Base-by-base conservation (phyloP, 2,329 filamentous ascomycete species). In the Didymella segeticola region DNA sequence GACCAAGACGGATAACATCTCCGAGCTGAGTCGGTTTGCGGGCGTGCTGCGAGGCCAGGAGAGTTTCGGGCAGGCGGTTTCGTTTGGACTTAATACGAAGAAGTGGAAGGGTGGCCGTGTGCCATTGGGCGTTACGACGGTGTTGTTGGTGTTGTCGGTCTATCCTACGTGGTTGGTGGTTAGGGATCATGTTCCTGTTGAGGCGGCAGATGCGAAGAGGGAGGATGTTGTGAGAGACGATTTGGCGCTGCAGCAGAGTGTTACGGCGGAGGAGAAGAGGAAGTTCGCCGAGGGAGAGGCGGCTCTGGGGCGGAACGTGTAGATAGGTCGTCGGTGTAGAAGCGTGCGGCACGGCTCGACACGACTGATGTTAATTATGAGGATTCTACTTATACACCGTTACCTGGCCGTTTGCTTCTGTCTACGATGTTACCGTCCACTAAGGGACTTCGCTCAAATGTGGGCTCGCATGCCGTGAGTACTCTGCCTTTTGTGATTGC, bases 1-100 rank as follows among this genome's bases (percentile, higher is more conserved):
- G 0, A 82, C 78, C 5, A 83, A 79, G 71, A 83, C 81, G 0
- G 79, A 84, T 46, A 83, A 83, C 43, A 83, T 84, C 52, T 81
- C 81, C 0, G 81, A 85, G 57, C 66, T 82, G 15, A 64, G 60
- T 37, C 73, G 78, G 1, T 74, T 77, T 14, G 74, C 76, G 6
- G 78, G 77, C 38, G 75, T 79, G 15, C 58, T 80, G 4, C 66
- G 78, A 8, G 78, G 78, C 0, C 77, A 80, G 37, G 78, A 80
- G 55, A 78, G 75, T 51, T 79, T 79, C 46, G 68, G 74, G 0
- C 76, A 80, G 56, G 78, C 78, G 7, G 68, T 80, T 3, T 72
- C 76, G 0, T 80, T 70, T 51, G 78, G 78, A 0, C 52, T 80
- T 19, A 79, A 80, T 36, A 77, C 77, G 1, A 66, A 64, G 7